Conservation (phyloP, 768 basidiomycete genomes). For the Wakefieldia striispora region DNA sequence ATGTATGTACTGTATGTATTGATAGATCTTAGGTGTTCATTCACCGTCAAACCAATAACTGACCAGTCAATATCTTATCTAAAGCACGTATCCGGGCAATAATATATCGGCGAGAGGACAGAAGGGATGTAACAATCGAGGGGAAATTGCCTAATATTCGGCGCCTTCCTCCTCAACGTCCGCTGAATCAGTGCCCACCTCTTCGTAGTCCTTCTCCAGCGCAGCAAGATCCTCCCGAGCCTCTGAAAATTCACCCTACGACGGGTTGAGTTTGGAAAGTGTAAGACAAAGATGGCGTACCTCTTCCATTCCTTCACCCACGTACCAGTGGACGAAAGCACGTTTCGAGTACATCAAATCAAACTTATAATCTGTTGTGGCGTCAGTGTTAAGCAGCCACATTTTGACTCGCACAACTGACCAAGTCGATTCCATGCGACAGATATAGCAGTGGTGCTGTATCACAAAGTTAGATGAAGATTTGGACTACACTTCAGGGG, state of each 20-base stretch:
- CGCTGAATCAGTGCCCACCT: conserved; percentile 78
- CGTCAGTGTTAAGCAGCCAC: conserved; percentile 6
- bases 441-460: conserved; percentile 88
- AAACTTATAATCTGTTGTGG: conserved; percentile 83
- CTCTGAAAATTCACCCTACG: conserved; percentile 94
- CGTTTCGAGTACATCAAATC: conserved; percentile 97
- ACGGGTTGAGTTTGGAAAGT: conserved; percentile 7
- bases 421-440: conserved; percentile 89
- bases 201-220: conserved; percentile 93
- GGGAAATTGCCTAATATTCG: conserved; percentile 43
- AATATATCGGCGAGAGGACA: neutral
- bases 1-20: no score
- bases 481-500: neutral
- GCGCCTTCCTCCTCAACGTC: conserved; percentile 63
- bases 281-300: conserved; percentile 27
- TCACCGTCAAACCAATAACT: conserved; percentile 7
- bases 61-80: conserved; percentile 8
- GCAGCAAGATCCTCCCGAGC: conserved; percentile 98
- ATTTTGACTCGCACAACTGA: conserved; percentile 26
- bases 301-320: conserved; percentile 99
- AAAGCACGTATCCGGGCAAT: conserved; percentile 3
- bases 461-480: conserved; percentile 3
- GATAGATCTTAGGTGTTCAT: no score
- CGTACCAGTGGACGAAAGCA: conserved; percentile 92
- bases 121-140: neutral